These are phyloP conservation scores for Kwoniella sp. DNA, from an alignment of 768 basidiomycete species.

Conservation along the genomic window DNA sequence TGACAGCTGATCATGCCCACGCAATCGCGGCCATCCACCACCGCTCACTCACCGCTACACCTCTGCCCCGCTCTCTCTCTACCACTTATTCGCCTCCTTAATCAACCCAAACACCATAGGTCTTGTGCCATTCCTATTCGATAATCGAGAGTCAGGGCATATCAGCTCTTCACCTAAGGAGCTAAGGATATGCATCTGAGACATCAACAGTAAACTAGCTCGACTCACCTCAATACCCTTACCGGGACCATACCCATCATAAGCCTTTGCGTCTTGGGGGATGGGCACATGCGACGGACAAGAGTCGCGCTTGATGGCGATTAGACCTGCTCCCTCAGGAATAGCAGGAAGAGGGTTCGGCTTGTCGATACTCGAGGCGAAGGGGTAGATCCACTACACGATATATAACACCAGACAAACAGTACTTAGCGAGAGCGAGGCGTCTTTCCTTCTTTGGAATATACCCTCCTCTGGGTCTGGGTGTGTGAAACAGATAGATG, in stretches of 20 bases:
- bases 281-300: constrained; percentile 46
- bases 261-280: constrained; percentile 42
- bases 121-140: constrained; percentile 51
- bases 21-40: neutral
- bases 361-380: constrained; percentile 51
- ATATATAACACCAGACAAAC: neutral
- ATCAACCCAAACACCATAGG: constrained; percentile 52
- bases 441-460: too few species aligned
- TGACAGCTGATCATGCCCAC: neutral
- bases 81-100: too few species aligned
- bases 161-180: neutral
- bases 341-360: constrained; percentile 49
- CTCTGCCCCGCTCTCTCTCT: constrained; percentile 2
- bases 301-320: constrained; percentile 45
- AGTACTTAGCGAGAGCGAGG: too few species aligned
- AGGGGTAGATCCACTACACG: constrained; percentile 55
- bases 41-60: neutral
- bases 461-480: too few species aligned
- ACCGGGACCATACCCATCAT: constrained; percentile 45
- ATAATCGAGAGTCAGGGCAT: neutral
- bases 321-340: constrained; percentile 34
- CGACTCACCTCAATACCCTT: constrained; percentile 53
- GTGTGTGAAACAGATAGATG: too few species aligned
- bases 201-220: too few species aligned
- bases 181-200: too few species aligned